Evolutionary conservation across 1,284 basidiomycete species (phyloP), one percentile per base, ranked within the genome.

Genomic region (Apiotrichum domesticum): DNA sequence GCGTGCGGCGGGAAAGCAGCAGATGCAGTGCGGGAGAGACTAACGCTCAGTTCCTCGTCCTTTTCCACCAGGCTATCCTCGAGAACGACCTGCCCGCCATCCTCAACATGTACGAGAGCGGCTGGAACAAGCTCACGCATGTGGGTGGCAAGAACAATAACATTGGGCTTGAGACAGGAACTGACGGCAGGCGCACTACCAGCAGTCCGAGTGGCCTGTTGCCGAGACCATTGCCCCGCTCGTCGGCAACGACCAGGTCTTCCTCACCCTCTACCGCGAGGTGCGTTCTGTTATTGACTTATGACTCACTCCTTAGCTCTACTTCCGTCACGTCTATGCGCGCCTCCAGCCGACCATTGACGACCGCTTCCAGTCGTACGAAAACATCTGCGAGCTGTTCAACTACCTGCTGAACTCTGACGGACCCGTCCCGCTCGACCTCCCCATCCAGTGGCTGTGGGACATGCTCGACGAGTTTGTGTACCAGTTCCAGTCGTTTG

Each of bases 401-500:
- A 98, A 97, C 80, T 94, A 94, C 75, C 84, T 98, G 77, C 80
- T 90, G 89, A 90, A 96, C 77, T 94, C 90, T 29, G 92, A 97
- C 61, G 90, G 90, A 0, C 95, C 95, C 1, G 93, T 98, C 0
- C 77, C 86, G 14, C 85, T 98, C 54, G 87, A 95, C 66, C 84
- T 98, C 13, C 95, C 95, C 0, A 90, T 94, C 61, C 93, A 97
- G 76, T 98, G 95, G 95, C 79, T 98, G 6, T 98, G 94, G 77
- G 95, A 98, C 75, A 97, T 98, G 77, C 88, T 98, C 69, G 95
- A 98, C 79, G 95, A 98, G 73, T 98, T 98, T 77, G 96, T 98
- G 68, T 98, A 97, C 79, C 95, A 98, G 75, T 98, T 95, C 82
- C 91, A 96, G 75, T 88, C 88, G 29, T 97, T 97, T 79, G 87